Evolutionary conservation across 1,284 basidiomycete genomes (phyloP).

Genomic region (Boletus semigastroideus): DNA sequence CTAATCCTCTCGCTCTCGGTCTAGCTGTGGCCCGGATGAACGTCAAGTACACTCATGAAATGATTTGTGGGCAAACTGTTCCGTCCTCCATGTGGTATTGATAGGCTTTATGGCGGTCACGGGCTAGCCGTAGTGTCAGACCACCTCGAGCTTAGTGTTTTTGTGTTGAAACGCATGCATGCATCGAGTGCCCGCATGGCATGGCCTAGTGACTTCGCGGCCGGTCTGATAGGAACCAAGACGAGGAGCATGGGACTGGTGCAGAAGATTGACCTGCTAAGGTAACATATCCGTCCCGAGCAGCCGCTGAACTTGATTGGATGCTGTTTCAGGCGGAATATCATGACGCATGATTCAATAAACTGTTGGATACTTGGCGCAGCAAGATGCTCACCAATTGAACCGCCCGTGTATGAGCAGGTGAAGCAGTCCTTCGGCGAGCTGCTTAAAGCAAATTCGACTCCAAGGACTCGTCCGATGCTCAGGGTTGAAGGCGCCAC

Average conservation of each 20-base stretch:
- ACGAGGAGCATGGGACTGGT: neutral
- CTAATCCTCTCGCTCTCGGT: conserved; percentile 2
- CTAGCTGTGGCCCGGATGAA: conserved; percentile 10
- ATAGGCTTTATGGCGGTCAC: conserved; percentile 1
- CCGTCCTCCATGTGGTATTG: neutral
- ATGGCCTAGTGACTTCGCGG: neutral
- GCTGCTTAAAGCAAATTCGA: too few species aligned
- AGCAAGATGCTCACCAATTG: neutral
- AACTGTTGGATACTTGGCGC: neutral
- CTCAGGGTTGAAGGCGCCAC: too few species aligned
- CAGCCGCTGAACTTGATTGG: neutral
- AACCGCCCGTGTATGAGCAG: too few species aligned
- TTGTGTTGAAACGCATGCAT: too few species aligned
- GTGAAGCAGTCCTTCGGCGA: neutral
- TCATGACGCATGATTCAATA: neutral
- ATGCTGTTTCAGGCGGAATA: neutral
- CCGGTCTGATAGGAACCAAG: neutral
- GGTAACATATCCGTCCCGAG: neutral
- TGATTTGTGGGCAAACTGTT: neutral
- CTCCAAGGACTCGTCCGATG: too few species aligned
- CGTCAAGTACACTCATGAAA: conserved; percentile 2
- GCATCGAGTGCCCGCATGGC: neutral
- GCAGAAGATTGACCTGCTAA: neutral
- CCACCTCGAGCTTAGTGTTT: neutral
- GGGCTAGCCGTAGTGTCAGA: neutral